Conservation (phyloP, 2,329 filamentous ascomycete genomes). For the Ophiostoma montium region DNA sequence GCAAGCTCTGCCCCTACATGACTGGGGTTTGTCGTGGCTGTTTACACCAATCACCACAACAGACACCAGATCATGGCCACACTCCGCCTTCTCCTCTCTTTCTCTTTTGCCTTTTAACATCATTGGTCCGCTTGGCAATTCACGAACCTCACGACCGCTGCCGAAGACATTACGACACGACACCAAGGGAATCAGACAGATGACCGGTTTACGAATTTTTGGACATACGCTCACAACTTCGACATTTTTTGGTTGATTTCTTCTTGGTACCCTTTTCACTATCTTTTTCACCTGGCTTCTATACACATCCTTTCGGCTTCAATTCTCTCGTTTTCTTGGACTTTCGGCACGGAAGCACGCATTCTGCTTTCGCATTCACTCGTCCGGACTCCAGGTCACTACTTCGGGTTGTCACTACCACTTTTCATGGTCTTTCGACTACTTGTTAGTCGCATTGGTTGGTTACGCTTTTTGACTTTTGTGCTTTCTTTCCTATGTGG, state of each 20-base stretch:
- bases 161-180: slow-evolving; percentile 9
- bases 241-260: too few species aligned
- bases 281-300: neutral
- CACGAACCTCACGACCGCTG: slow-evolving; percentile 1
- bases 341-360: too few species aligned
- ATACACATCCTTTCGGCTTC: too few species aligned
- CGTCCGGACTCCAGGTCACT: too few species aligned
- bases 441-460: too few species aligned
- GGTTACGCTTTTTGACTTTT: neutral
- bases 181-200: too few species aligned
- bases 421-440: slow-evolving; percentile 1
- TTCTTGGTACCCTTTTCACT: slow-evolving; percentile 2
- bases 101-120: neutral
- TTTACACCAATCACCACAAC: too few species aligned
- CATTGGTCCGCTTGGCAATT: neutral
- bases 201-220: neutral
- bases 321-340: neutral
- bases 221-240: neutral
- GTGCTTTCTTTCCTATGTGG: neutral
- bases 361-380: too few species aligned
- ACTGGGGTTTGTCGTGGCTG: neutral
- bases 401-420: neutral
- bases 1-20: slow-evolving; percentile 23
- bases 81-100: neutral
- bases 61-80: neutral